phyloP scores from a whole-genome alignment of 78 protist species.

The slime mould (Dictyostelium discoideum) region dicty_2.7 NC_007089.4:4719501-4720000 shows the following conservation, averaged over 20 bases:
- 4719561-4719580: not conserved
- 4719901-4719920: not conserved
- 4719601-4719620: conserved; percentile 32
- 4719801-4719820: not conserved
- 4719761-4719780: not conserved
- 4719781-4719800: not conserved
- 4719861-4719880: not conserved
- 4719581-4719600: not conserved
- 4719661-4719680: conserved; percentile 42
- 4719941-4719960: not conserved
- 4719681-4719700: conserved; percentile 33
- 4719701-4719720: conserved; percentile 16
- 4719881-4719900: not conserved
- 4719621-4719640: conserved; percentile 25
- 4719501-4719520: conserved; percentile 11
- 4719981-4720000: conserved; percentile 67
- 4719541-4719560: not conserved
- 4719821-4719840: not conserved
- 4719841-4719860: too few relatives aligned
- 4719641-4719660: conserved; percentile 12
- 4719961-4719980: not conserved
- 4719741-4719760: not conserved
- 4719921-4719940: not conserved
- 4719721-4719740: not conserved
- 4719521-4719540: not conserved